Evolutionary conservation across 208 protist species (phyloP), one percentile per base, ranked within the genome.

Genomic region (Balamuthia mandrillaris): DNA sequence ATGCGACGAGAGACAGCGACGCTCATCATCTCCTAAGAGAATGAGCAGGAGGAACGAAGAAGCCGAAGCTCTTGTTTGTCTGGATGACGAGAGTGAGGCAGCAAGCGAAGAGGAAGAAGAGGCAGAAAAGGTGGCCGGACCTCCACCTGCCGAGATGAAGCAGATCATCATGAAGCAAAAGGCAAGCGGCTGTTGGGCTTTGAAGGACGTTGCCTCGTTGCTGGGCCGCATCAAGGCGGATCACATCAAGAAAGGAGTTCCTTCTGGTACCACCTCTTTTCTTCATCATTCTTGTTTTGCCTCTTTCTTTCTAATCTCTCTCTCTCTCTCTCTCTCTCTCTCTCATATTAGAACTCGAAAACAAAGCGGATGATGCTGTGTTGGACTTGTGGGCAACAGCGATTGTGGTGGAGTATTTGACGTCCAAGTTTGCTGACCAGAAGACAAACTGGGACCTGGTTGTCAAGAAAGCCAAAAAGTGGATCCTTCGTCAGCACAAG

Each of bases 101-200:
- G 4, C 52, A 27, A 58, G 3, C 14, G 24, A 27, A 21, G 9
- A 27, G n/a, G 24, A 58, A 27, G 0, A 14, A 9, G 24, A 58
- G 3, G 52, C 6, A 58, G 14, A 21, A 18, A 58, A 14, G 52
- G 31, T 7, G 6, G 29, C 66, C 1, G 68, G 6, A 4, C 68
- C 68, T n/a, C 7, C 68, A 1, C 68, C 68, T 18, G 42, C 4
- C 33, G 12, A 78, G 68, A 78, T 78, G 68, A 10, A 27, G 16
- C 44, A 78, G 45, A 78, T 78, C 68, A 78, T 78, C 68, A 78
- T 54, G 68, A 78, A 78, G 68, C 68, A 78, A 41, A 78, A 78
- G 68, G 68, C 68, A 39, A 78, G 33, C 68, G 68, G 68, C 42
- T 35, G 45, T 39, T 78, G 68, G 68, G 49, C 33, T 0, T 56